Percentiles rank a stretch among this genome's conserved stretches.
Conservation (phyloP, 2,329 filamentous ascomycete genomes). For the Microdochium bolleyi region DNA sequence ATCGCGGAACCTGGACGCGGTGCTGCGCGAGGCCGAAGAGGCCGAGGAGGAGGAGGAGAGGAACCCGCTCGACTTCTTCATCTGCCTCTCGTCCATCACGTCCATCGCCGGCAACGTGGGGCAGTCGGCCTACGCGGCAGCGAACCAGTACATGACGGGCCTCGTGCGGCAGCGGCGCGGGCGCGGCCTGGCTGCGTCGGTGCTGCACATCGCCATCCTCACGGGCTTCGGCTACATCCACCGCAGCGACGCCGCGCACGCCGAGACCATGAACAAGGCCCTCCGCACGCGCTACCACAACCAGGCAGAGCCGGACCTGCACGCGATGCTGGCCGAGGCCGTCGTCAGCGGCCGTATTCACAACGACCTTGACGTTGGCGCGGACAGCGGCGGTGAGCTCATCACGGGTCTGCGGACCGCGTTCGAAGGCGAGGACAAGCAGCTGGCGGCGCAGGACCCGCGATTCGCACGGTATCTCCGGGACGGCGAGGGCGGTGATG, state of each 20-base stretch:
- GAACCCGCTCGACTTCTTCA: conserved; percentile 14
- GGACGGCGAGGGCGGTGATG: conserved; percentile 9
- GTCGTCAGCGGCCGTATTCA: conserved; percentile 16
- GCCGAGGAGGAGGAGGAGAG: not conserved
- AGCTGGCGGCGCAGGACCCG: conserved; percentile 18
- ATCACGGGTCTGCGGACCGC: conserved; percentile 28
- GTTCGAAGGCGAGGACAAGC: not conserved
- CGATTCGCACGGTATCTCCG: conserved; percentile 30
- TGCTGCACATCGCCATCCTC: conserved; percentile 35
- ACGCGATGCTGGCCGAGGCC: conserved; percentile 43
- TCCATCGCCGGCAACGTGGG: conserved; percentile 9
- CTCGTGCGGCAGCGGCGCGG: conserved; percentile 19
- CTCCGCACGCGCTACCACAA: conserved; percentile 12
- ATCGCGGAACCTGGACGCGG: conserved; percentile 9
- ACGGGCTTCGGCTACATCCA: conserved; percentile 34
- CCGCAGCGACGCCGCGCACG: conserved; percentile 19
- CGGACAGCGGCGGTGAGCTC: conserved; percentile 21
- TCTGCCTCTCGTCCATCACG: conserved; percentile 16
- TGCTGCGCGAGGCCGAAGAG: conserved; percentile 7
- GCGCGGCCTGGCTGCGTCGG: conserved; percentile 22
- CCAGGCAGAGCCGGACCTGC: conserved; percentile 36
- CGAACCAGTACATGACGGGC: conserved; percentile 26
- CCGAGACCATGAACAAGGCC: conserved; percentile 7
- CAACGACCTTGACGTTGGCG: not conserved
- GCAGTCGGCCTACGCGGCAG: conserved; percentile 32